Conservation (phyloP, 345 rosid species). For the Euphorbia lathyris region DNA sequence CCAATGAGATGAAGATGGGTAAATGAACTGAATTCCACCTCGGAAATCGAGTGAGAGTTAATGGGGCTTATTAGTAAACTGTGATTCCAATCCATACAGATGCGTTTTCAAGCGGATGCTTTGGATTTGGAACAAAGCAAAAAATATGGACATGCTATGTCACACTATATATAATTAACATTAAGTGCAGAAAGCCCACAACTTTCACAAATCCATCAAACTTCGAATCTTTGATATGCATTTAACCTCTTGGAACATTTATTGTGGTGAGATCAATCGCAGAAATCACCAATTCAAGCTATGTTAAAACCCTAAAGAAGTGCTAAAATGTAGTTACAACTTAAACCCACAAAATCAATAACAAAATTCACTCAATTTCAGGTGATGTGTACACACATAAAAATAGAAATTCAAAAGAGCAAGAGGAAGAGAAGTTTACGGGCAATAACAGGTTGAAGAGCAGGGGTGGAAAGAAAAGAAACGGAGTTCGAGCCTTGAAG, state of each 20-base stretch:
- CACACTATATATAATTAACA: too few species aligned
- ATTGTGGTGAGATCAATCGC: neutral
- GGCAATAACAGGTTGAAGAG: conserved; percentile 63
- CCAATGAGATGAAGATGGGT: too few species aligned
- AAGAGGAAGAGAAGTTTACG: conserved; percentile 37
- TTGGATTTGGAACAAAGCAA: too few species aligned
- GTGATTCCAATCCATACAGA: too few species aligned
- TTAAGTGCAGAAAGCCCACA: neutral
- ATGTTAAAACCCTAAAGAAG: neutral
- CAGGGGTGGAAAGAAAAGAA: conserved; percentile 39
- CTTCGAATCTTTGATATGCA: neutral
- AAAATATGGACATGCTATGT: too few species aligned
- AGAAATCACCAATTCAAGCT: neutral
- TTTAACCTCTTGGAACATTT: neutral
- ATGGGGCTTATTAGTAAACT: too few species aligned
- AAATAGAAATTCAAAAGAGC: neutral
- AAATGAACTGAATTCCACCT: too few species aligned
- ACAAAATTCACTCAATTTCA: neutral
- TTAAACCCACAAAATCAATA: neutral
- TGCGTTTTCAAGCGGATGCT: too few species aligned
- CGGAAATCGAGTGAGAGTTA: too few species aligned
- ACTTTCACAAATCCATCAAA: neutral
- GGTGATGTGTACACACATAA: neutral
- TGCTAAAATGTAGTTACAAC: neutral
- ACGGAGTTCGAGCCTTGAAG: conserved; percentile 25